Conservation (phyloP, 2,329 filamentous ascomycete genomes). For the Fusarium equiseti region DNA sequence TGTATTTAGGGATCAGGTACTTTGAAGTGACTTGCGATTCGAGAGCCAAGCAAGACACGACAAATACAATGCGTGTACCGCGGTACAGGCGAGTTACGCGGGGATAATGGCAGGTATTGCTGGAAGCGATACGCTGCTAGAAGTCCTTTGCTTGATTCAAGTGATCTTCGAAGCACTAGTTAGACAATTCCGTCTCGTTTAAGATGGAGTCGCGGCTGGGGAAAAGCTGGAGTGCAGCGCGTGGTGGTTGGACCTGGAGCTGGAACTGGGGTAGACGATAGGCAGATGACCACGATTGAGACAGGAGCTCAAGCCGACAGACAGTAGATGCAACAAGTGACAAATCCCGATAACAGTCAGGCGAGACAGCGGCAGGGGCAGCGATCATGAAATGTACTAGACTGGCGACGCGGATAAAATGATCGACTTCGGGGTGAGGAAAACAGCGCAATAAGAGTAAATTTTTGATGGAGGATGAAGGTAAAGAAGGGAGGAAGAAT, state of each 20-base stretch:
- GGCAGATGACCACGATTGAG: slow-evolving; percentile 43
- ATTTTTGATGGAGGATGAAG: slow-evolving; percentile 14
- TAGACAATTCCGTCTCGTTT: slow-evolving; percentile 10
- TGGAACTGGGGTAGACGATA: slow-evolving; percentile 25
- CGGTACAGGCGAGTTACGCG: slow-evolving; percentile 37
- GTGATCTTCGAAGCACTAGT: slow-evolving; percentile 22
- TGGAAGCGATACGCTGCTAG: slow-evolving; percentile 12
- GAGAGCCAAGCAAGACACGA: slow-evolving; percentile 15
- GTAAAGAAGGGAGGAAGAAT: slow-evolving; percentile 20
- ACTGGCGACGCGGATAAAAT: slow-evolving; percentile 28
- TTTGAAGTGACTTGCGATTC: slow-evolving; percentile 39
- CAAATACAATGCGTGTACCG: slow-evolving; percentile 20
- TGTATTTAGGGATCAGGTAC: slow-evolving; percentile 42
- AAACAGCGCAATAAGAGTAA: slow-evolving; percentile 7
- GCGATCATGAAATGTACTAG: slow-evolving; percentile 10
- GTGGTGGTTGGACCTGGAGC: slow-evolving; percentile 21
- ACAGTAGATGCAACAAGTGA: slow-evolving; percentile 34
- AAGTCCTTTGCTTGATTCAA: slow-evolving; percentile 12
- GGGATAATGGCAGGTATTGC: slow-evolving; percentile 25
- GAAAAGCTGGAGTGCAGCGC: slow-evolving; percentile 39
- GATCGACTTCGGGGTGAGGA: slow-evolving; percentile 44
- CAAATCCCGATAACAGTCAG: slow-evolving; percentile 37
- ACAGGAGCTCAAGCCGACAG: slow-evolving; percentile 30
- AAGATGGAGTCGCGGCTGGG: slow-evolving; percentile 27
- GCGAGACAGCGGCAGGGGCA: slow-evolving; percentile 31